Conservation (phyloP, 2,329 filamentous ascomycete species). For the Sphaceloma murrayae region DNA sequence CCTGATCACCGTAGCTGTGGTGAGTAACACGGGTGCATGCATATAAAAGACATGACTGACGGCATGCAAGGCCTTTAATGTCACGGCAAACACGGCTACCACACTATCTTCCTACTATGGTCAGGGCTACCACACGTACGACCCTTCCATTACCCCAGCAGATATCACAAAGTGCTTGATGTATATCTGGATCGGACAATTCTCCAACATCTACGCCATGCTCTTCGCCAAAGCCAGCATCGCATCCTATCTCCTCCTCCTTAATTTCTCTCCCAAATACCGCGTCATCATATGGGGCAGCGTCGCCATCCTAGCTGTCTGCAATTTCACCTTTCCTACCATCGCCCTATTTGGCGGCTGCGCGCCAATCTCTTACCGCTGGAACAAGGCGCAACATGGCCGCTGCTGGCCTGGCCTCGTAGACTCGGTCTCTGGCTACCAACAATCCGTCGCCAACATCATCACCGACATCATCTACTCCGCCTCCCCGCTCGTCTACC, state of each 20-base stretch:
- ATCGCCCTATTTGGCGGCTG: constrained; percentile 16
- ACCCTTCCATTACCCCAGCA: constrained; percentile 11
- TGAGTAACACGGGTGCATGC: neutral
- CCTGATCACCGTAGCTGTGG: constrained; percentile 17
- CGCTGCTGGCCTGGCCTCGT: constrained; percentile 16
- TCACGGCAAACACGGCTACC: constrained; percentile 13
- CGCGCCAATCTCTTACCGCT: constrained; percentile 14
- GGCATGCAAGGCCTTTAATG: constrained; percentile 14
- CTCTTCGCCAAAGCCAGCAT: constrained; percentile 19
- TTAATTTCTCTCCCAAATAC: constrained; percentile 18
- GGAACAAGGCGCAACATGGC: constrained; percentile 17
- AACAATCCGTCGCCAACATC: constrained; percentile 18
- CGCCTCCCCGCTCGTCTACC: constrained; percentile 17
- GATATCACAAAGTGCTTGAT: neutral
- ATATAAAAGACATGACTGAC: neutral
- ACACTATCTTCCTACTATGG: constrained; percentile 16
- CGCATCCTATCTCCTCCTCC: constrained; percentile 17
- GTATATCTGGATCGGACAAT: constrained; percentile 16
- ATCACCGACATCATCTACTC: constrained; percentile 18
- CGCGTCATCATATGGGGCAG: constrained; percentile 17
- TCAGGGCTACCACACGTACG: constrained; percentile 17
- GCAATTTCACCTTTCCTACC: constrained; percentile 16
- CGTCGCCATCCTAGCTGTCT: constrained; percentile 15
- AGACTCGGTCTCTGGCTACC: constrained; percentile 15
- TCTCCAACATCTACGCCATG: constrained; percentile 17